Conservation (phyloP, 805 yeast species). For the Saccharomyces eubayanus region DNA sequence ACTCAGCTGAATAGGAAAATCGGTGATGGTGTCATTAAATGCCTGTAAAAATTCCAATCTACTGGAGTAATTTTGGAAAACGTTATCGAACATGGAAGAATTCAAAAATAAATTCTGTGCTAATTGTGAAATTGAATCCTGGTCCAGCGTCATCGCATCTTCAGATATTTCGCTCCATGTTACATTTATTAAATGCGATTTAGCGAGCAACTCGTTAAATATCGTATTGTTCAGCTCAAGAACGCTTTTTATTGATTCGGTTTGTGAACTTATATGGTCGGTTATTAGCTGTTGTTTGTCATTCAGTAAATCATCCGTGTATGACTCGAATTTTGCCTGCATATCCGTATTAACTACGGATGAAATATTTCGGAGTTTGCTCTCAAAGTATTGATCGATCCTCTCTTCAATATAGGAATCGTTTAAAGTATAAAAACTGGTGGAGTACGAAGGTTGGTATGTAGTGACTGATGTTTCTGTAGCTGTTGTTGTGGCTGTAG, state of each 20-base stretch:
- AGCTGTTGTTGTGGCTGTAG: constrained; percentile 1
- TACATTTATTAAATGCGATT: constrained; percentile 11
- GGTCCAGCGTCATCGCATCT: constrained; percentile 7
- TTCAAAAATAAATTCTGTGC: constrained; percentile 6
- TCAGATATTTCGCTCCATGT: constrained; percentile 8
- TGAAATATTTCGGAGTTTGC: not conserved
- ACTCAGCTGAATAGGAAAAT: not conserved
- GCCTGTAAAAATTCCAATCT: not conserved
- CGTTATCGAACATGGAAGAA: constrained; percentile 7
- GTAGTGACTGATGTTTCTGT: constrained; percentile 1
- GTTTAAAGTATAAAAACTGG: not conserved
- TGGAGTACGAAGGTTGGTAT: constrained; percentile 1
- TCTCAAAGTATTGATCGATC: constrained; percentile 1
- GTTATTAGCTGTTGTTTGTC: not conserved
- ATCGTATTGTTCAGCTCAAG: constrained; percentile 7
- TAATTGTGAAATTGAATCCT: not conserved
- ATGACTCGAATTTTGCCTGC: constrained; percentile 1
- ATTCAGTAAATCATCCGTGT: constrained; percentile 5
- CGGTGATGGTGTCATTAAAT: not conserved
- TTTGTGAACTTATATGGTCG: not conserved
- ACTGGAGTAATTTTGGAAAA: constrained; percentile 2
- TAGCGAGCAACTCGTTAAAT: constrained; percentile 5
- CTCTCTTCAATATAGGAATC: not conserved
- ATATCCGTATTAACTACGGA: constrained; percentile 1
- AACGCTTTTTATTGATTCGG: constrained; percentile 1